phyloP scores from a whole-genome alignment of 345 rosid genomes.

The Geranium brycei region DNA sequence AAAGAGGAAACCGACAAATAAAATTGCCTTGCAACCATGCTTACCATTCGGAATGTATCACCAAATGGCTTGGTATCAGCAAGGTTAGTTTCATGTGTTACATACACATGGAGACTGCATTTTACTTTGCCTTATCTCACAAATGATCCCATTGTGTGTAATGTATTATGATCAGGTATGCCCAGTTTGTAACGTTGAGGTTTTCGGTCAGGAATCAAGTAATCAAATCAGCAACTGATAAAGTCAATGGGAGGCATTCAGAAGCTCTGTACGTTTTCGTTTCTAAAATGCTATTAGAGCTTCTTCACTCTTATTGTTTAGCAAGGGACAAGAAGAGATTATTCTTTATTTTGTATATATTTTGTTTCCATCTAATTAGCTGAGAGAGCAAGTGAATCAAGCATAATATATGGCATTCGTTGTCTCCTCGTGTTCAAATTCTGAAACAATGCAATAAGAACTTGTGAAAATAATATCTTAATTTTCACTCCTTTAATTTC shows the following conservation, averaged over 20 bases:
- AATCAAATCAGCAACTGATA: slow-evolving; percentile 7
- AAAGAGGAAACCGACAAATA: slow-evolving; percentile 41
- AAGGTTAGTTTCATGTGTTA: slow-evolving; percentile 27
- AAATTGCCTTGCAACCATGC: slow-evolving; percentile 55
- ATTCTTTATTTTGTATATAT: too few species aligned
- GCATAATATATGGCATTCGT: too few species aligned
- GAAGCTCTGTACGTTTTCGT: neutral
- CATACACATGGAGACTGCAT: neutral
- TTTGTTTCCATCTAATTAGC: too few species aligned
- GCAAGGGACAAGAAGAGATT: too few species aligned
- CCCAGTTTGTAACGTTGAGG: slow-evolving; percentile 53
- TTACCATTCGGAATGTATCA: slow-evolving; percentile 51
- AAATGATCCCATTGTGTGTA: neutral
- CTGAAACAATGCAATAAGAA: too few species aligned
- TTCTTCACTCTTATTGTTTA: too few species aligned
- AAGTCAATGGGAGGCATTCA: neutral
- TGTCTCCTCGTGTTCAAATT: too few species aligned
- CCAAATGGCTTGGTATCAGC: slow-evolving; percentile 57
- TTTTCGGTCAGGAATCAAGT: slow-evolving; percentile 34
- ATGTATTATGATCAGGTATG: slow-evolving; percentile 26
- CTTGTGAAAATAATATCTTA: too few species aligned
- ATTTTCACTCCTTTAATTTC: too few species aligned
- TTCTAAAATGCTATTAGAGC: neutral
- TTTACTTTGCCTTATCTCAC: neutral
- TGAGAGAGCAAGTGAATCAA: too few species aligned